These are phyloP conservation scores for Suhomyces bolitotheri DNA, from an alignment of 1,139 yeast genomes.

Conservation along the genomic window DNA sequence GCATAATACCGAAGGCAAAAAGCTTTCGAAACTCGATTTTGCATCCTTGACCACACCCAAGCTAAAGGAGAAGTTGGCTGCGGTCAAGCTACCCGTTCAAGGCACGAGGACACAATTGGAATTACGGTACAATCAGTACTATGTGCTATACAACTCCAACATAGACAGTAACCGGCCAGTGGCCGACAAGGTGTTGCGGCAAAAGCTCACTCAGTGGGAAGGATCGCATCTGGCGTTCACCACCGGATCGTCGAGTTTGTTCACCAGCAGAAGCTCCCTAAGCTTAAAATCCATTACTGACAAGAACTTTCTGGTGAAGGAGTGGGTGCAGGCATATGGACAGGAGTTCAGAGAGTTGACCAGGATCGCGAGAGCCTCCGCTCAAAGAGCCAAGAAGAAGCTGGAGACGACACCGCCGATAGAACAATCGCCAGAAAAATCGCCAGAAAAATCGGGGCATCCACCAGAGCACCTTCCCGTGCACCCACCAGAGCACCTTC, in stretches of 20 bases:
- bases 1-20: constrained; percentile 27
- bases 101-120: constrained; percentile 71
- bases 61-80: constrained; percentile 58
- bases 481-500: no score
- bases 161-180: constrained; percentile 74
- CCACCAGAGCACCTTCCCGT: no score
- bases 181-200: constrained; percentile 52
- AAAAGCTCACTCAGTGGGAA: constrained; percentile 72
- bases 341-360: constrained; percentile 55
- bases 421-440: no score
- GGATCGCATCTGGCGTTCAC: constrained; percentile 40
- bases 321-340: constrained; percentile 53
- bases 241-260: constrained; percentile 22
- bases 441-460: no score
- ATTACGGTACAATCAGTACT: constrained; percentile 73
- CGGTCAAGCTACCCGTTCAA: constrained; percentile 54
- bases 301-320: constrained; percentile 41
- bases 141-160: constrained; percentile 79
- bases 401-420: no score
- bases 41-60: constrained; percentile 59
- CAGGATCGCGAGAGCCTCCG: constrained; percentile 46
- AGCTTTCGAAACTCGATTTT: constrained; percentile 63
- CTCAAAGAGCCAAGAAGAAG: constrained; percentile 18
- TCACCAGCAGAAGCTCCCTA: constrained; percentile 25
- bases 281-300: constrained; percentile 35